phyloP scores from a whole-genome alignment of 78 protist genomes.

The Goniomonas avonlea region DNA sequence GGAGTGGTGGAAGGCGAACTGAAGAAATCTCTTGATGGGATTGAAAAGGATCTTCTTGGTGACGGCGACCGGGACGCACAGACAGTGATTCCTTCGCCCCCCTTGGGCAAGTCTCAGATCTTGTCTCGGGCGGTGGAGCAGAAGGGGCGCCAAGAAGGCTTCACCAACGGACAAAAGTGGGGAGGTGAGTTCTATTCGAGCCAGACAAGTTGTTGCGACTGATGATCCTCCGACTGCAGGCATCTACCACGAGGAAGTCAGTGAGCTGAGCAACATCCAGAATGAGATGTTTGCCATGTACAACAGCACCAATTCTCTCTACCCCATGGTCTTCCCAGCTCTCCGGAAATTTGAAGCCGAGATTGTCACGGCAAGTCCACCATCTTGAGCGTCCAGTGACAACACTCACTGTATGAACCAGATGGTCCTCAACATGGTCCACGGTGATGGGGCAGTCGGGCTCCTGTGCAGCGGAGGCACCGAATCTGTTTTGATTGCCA shows the following conservation, averaged over 20 bases:
- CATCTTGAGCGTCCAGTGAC: neutral
- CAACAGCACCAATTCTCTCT: neutral
- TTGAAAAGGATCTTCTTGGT: neutral
- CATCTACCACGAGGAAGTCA: neutral
- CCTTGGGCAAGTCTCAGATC: neutral
- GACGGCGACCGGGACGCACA: neutral
- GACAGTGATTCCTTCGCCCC: neutral
- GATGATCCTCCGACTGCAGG: too few species aligned
- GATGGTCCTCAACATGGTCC: neutral
- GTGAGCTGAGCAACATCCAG: neutral
- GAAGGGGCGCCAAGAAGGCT: neutral
- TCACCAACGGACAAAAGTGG: neutral
- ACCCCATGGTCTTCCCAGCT: neutral
- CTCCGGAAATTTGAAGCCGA: neutral
- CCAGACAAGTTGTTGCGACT: too few species aligned
- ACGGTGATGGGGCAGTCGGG: too few species aligned
- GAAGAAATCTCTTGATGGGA: neutral
- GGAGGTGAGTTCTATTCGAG: neutral
- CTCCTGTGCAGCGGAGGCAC: neutral
- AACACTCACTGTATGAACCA: neutral
- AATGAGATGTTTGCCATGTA: neutral
- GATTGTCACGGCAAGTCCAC: neutral
- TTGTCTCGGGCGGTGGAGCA: neutral
- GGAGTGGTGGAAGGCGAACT: neutral
- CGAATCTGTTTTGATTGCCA: neutral